phyloP scores from a whole-genome alignment of 2,329 filamentous ascomycete genomes.

The Cladophialophora yegresii region DNA sequence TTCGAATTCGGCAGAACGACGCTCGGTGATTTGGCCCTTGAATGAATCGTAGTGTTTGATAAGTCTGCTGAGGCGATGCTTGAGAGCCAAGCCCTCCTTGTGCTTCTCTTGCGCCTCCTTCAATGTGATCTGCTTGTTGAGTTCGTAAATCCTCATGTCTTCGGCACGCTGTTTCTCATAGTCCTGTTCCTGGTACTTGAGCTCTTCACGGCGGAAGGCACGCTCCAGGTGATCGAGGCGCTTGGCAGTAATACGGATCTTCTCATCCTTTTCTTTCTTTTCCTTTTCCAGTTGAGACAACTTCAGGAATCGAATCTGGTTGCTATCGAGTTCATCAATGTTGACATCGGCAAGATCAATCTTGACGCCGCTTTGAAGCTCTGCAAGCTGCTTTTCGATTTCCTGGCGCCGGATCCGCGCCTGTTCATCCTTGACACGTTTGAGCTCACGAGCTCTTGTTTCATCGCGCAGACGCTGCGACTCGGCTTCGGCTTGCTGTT shows the following conservation, averaged over 20 bases:
- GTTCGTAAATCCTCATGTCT: slow-evolving; percentile 79
- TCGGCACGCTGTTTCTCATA: slow-evolving; percentile 78
- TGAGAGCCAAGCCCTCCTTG: slow-evolving; percentile 86
- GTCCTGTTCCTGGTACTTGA: slow-evolving; percentile 85
- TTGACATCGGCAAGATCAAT: slow-evolving; percentile 73
- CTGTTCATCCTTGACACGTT: slow-evolving; percentile 80
- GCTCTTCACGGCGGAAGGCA: slow-evolving; percentile 92
- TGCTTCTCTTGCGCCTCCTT: slow-evolving; percentile 83
- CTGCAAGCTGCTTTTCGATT: slow-evolving; percentile 86
- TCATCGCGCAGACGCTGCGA: slow-evolving; percentile 86
- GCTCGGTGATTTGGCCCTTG: slow-evolving; percentile 77
- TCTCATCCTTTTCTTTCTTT: slow-evolving; percentile 94
- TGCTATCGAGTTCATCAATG: slow-evolving; percentile 82
- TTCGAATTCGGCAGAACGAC: slow-evolving; percentile 93
- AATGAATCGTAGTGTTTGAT: slow-evolving; percentile 84
- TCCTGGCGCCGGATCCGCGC: slow-evolving; percentile 90
- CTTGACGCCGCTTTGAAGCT: slow-evolving; percentile 87
- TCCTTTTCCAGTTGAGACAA: slow-evolving; percentile 93
- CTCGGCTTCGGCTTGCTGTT: slow-evolving; percentile 87
- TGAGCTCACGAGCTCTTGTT: slow-evolving; percentile 84
- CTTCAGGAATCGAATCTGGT: slow-evolving; percentile 90
- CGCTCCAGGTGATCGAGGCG: slow-evolving; percentile 95
- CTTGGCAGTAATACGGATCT: slow-evolving; percentile 87
- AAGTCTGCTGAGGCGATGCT: slow-evolving; percentile 84
- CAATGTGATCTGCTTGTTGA: slow-evolving; percentile 73